Percentiles rank a stretch among this genome's conserved stretches.
Conservation (phyloP, 2,329 filamentous ascomycete genomes). For the Trichoderma citrinoviride region DNA sequence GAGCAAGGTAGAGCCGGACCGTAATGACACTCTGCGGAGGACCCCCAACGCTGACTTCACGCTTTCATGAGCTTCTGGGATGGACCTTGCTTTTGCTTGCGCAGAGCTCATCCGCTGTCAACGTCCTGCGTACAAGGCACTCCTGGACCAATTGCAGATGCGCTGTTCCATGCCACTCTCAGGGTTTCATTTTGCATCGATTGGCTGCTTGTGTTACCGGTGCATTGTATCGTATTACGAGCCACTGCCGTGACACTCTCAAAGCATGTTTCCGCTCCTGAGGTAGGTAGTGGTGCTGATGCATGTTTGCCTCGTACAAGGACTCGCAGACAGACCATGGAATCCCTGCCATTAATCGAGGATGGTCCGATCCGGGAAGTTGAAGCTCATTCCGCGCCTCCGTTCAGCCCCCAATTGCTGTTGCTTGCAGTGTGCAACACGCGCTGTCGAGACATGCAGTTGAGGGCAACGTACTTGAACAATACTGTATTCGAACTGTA, state of each 20-base stretch:
- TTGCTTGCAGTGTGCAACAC: not conserved
- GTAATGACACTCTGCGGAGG: not conserved
- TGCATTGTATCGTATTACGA: no score
- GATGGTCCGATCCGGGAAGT: slow-evolving; percentile 4
- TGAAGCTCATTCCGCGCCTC: slow-evolving; percentile 2
- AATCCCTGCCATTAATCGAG: not conserved
- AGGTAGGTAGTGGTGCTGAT: not conserved
- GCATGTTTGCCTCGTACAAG: not conserved
- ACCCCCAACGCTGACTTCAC: not conserved
- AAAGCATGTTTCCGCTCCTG: no score
- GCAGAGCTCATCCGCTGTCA: no score
- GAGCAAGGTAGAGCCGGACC: not conserved
- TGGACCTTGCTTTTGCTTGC: no score
- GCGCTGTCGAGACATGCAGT: slow-evolving; percentile 7
- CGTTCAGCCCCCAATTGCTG: slow-evolving; percentile 9
- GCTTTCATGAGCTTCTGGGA: not conserved
- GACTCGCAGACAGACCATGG: not conserved
- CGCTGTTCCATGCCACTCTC: no score
- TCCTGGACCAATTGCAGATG: no score
- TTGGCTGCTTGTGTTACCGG: no score
- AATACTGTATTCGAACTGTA: no score
- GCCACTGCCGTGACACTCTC: no score
- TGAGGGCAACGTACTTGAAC: no score
- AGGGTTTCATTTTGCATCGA: no score
- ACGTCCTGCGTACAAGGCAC: no score